Base-by-base conservation (phyloP, 2,329 filamentous ascomycete genomes). In the Claviceps digitariae region DNA sequence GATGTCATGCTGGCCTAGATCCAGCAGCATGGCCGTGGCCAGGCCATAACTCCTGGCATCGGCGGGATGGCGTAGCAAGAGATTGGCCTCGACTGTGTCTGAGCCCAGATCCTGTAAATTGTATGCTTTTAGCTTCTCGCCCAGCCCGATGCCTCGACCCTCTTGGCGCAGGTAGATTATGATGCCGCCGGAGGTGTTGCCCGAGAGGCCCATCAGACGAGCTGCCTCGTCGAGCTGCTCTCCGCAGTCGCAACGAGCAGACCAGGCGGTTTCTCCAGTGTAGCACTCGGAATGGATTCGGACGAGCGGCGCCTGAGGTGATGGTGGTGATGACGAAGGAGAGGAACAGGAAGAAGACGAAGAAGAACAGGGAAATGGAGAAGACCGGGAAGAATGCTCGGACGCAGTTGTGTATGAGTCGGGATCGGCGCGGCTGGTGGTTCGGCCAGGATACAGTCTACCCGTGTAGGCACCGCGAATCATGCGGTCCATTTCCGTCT, bases 221-320 rank as follows among this genome's bases (percentile, higher is more conserved):
- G 91, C 93, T 1, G 93, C 93, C 72, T 98, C 93, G 67, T 98
- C 93, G 2, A 98, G 78, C 67, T 98, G 93, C 71, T 98, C 93
- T 54, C 93, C 93, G 67, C 93, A 98, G 71, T 98, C 93, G 72
- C 93, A 98, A 29, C 93, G 83, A 38, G 93, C 91, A 8, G 90
- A 96, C 93, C 93, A 97, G 1, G 94, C 93, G 1, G 93, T 98
- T 74, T 98, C 93, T 55, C 93, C 93, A 0, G 93, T 98, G 69
- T 98, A 98, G 72, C 93, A 98, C 69, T 98, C 93, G 3, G 88
- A 95, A 68, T 98, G 93, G 64, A 98, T 98, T 54, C 93, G 81
- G 48, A 98, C 91, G 41, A 98, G 74, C 0, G 93, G 88, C 50
- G 57, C 54, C 44, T 63, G 59, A 8, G 53, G 38, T n/a, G 50